Base-by-base conservation (phyloP, 192 early-diverging fungal genomes). In the Backusella liffmaniae region DNA sequence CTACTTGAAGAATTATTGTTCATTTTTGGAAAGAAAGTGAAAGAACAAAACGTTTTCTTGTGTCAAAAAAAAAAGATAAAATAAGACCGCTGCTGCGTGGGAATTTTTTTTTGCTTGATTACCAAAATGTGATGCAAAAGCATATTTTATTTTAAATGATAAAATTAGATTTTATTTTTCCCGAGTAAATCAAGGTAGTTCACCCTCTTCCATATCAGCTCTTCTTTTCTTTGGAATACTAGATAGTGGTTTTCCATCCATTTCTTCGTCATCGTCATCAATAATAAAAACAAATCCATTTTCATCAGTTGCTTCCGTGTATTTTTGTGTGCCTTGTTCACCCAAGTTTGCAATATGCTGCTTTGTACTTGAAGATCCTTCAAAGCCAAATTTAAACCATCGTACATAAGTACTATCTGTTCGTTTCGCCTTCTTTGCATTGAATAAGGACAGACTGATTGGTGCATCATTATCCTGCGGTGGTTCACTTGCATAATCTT, bases 401-500 rank as follows among this genome's bases (percentile, higher is more conserved):
- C 72, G 42, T 0, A 76, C 71, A 69, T 83, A 83, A 2, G 82
- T 83, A 26, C 65, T 73, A 30, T 80, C 78, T 18, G 44, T 51
- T 16, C 72, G 67, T 34, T 78, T 79, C 0, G 65, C 30, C 66
- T 79, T 79, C 26, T 68, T 42, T 53, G 82, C 82, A 59, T 72
- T 68, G 26, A 83, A 83, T 44, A 76, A 56, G 6, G 49, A 65
- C 37, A 83, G 26, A 23, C 73, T 80, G 41, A 83, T 77, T 0
- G 82, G 76, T 8, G 66, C 76, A 66, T 83, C 82, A 26, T 83
- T 83, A 49, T 83, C 82, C 59, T 67, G 71, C 7, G 68, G 66
- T 4, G 75, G 76, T 32, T 88, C 87, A 23, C 83, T 79, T 4
- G 82, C 76, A 75, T 82, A 86, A 29, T 88, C 87, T 51, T 88